These are phyloP conservation scores for Podospora conica DNA, from an alignment of 495 filamentous ascomycete genomes.

Conservation along the genomic window DNA sequence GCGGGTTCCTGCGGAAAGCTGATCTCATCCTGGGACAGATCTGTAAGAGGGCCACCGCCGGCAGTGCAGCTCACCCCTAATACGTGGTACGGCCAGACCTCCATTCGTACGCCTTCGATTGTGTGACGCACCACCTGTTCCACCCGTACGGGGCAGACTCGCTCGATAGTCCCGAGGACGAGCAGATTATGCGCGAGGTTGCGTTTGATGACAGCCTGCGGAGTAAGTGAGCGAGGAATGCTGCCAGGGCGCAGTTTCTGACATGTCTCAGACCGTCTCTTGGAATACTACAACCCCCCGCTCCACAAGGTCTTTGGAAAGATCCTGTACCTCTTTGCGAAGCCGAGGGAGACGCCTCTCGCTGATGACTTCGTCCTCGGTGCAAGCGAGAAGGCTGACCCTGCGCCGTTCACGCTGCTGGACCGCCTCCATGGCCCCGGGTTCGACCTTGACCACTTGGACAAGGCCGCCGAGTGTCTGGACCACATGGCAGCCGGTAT, in stretches of 20 bases:
- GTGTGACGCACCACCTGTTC: conserved; percentile 59
- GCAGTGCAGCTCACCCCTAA: background rate
- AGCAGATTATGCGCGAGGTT: conserved; percentile 58
- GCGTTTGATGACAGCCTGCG: conserved; percentile 60
- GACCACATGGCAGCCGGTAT: conserved; percentile 57
- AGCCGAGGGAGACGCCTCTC: conserved; percentile 41
- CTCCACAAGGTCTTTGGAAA: conserved; percentile 34
- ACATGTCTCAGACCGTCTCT: conserved; percentile 34
- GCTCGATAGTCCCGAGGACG: conserved; percentile 43
- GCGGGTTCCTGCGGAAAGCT: background rate
- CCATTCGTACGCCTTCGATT: conserved; percentile 62
- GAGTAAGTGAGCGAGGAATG: conserved; percentile 34
- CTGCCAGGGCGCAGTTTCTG: background rate
- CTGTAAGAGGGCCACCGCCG: conserved; percentile 13
- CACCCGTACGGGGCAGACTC: conserved; percentile 55
- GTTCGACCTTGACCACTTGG: conserved; percentile 28
- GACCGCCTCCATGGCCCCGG: conserved; percentile 33
- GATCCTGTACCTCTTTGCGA: conserved; percentile 36
- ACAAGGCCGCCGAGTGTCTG: conserved; percentile 43
- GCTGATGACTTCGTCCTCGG: conserved; percentile 40
- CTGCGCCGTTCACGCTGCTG: conserved; percentile 40
- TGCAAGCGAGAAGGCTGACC: conserved; percentile 28
- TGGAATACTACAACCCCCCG: conserved; percentile 35
- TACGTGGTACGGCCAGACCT: conserved; percentile 17
- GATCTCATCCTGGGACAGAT: conserved; percentile 9